Evolutionary conservation across 352 stramenopile genomes (phyloP), one percentile per base, ranked within the genome.

Genomic region (Globisporangium solare): DNA sequence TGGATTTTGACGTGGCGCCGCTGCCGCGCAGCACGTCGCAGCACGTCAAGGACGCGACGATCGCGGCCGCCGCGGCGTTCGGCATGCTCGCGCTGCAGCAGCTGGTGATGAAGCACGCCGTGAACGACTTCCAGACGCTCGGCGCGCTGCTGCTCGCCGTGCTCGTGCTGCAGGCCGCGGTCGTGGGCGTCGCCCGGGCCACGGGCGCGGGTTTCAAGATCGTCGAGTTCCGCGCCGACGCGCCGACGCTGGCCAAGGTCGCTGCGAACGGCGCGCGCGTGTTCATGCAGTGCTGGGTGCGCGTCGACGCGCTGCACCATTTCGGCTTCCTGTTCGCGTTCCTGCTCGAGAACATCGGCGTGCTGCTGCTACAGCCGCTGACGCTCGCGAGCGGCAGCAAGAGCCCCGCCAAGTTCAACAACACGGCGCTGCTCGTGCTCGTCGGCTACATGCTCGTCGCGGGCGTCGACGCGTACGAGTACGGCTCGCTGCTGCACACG

Each of bases 251-350:
- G 8, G 55, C 67, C 8, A 49, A 65, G 8, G 54, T 76, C 32
- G 54, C 64, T 32, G 37, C 71, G 35, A 75, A 76, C 50, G 81
- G 66, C 2, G 43, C 62, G 15, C 71, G 67, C 11, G 67, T 76
- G 20, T 58, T 87, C 8, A 66, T 68, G 27, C 69, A 69, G 51
- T 73, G 74, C 46, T 88, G 71, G 58, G 51, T 88, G 18, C 64
- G 68, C 11, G 64, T 64, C 8, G 73, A 81, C n/a, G 75, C 81
- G 40, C 63, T 91, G 22, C 66, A 77, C 32, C 76, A 88, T 49
- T 91, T 89, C 32, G 81, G 78, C 2, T 67, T 85, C 52, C 61
- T 89, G n/a, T 83, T 89, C 47, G 78, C 76, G 48, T 87, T 91
- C 49, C 56, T 91, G 51, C 51, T 91, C 39, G 76, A 88, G 56